Base-by-base conservation (phyloP, 2,329 filamentous ascomycete species). In the Corniculantispora saksenae region DNA sequence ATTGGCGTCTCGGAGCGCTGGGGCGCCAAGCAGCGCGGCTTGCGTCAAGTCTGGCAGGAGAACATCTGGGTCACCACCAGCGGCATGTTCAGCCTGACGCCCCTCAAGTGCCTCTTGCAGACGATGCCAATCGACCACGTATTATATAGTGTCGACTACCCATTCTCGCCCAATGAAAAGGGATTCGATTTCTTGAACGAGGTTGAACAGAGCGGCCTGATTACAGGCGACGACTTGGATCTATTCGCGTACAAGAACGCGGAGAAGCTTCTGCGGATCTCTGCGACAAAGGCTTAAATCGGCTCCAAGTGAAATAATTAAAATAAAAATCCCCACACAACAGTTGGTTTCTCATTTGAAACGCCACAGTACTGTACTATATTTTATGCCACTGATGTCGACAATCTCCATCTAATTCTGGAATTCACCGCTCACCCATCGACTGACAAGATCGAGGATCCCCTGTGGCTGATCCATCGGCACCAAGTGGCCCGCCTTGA, bases 401-500 rank as follows among this genome's bases (percentile, higher is more conserved):
- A n/a, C n/a, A n/a, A n/a, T n/a, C n/a, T n/a, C n/a, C n/a, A n/a
- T 43, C 38, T 43, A 60, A 12, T 23, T 48, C 29, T 48, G 55
- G 89, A 91, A 97, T 81, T 97, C 93, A 70, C 94, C 93, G 71
- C 84, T 84, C 74, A 98, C 78, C 95, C 95, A 99, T 81, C 94
- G 88, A 86, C 97, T 98, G 77, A 97, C 87, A 82, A 98, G 94
- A 80, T 97, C 91, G 67, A 97, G 84, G 65, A 91, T 93, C 35
- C 91, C 86, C 80, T 91, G 91, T 12, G 95, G 94, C 83, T 98
- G 94, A 80, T 99, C 92, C 82, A 94, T 93, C 27, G 95, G 95
- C 53, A 97, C 93, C 95, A 98, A 98, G 85, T 99, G 95, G 70
- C 95, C 95, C 74, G 89, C 94, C 69, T 89, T 88, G 78, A 91